These are phyloP conservation scores for Pouteria campechiana DNA, from an alignment of 179 eudicot species.

Conservation along the genomic window DNA sequence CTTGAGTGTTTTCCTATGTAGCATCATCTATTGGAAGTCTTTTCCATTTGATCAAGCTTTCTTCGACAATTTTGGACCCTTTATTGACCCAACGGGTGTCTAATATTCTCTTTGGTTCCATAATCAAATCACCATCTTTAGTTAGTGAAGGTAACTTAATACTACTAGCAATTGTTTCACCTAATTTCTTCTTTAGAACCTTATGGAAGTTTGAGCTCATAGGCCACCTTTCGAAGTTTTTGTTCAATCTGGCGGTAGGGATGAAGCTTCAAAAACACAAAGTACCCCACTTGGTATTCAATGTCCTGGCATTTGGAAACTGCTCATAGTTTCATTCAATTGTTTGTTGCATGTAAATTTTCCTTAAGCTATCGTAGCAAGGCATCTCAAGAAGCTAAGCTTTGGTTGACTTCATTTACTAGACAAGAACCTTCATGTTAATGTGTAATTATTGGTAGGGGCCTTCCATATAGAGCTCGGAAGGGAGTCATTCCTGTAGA, in stretches of 20 bases:
- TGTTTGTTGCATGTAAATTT: too few species aligned
- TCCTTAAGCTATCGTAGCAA: too few species aligned
- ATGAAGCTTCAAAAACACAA: background rate
- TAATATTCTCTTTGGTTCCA: too few species aligned
- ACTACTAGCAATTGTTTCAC: too few species aligned
- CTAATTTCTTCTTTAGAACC: too few species aligned
- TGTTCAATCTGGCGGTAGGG: background rate
- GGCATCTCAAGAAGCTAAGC: too few species aligned
- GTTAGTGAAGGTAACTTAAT: background rate
- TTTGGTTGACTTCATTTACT: background rate
- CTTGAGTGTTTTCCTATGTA: background rate
- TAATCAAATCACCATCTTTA: background rate
- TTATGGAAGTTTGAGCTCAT: too few species aligned
- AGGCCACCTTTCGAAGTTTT: too few species aligned
- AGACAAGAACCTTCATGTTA: background rate
- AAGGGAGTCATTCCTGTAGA: background rate
- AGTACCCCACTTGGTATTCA: too few species aligned
- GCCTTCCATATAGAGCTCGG: background rate
- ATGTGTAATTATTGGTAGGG: background rate
- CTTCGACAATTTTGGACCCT: background rate
- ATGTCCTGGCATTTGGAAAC: too few species aligned
- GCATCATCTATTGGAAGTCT: background rate
- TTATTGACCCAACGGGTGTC: background rate
- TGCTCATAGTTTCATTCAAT: too few species aligned
- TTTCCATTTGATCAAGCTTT: background rate